Conservation (phyloP, 2,329 filamentous ascomycete species). For the Fusarium sp. region DNA sequence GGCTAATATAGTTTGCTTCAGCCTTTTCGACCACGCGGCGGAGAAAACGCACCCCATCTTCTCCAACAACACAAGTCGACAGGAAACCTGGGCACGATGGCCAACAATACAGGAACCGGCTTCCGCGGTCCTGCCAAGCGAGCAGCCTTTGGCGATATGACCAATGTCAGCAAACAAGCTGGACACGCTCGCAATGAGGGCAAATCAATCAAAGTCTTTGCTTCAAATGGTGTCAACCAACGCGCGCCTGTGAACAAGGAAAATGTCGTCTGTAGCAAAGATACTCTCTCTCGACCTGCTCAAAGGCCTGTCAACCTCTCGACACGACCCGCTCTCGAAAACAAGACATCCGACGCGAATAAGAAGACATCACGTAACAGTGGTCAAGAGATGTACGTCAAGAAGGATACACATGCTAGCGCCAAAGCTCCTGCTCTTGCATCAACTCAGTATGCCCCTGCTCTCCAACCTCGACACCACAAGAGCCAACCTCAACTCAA, state of each 20-base stretch:
- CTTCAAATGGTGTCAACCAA: slow-evolving; percentile 45
- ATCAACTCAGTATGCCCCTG: slow-evolving; percentile 41
- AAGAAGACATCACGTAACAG: slow-evolving; percentile 42
- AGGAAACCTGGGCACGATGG: slow-evolving; percentile 63
- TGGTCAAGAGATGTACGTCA: slow-evolving; percentile 39
- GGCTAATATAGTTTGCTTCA: slow-evolving; percentile 46
- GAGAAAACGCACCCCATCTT: slow-evolving; percentile 64
- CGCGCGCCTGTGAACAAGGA: slow-evolving; percentile 58
- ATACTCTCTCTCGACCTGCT: slow-evolving; percentile 56
- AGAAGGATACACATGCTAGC: slow-evolving; percentile 37
- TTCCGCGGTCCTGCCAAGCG: slow-evolving; percentile 72
- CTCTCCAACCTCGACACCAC: slow-evolving; percentile 61
- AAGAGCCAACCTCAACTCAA: slow-evolving; percentile 68
- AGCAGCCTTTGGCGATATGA: slow-evolving; percentile 84
- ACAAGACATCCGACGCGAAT: slow-evolving; percentile 43
- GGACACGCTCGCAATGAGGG: slow-evolving; percentile 50
- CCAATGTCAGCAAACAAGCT: slow-evolving; percentile 70
- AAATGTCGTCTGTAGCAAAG: slow-evolving; percentile 56
- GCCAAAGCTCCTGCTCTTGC: slow-evolving; percentile 33
- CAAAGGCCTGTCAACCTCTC: slow-evolving; percentile 46
- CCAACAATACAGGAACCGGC: slow-evolving; percentile 48
- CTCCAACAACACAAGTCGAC: slow-evolving; percentile 89
- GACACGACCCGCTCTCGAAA: slow-evolving; percentile 45
- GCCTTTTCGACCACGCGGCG: slow-evolving; percentile 63
- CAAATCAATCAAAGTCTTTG: slow-evolving; percentile 54